Percentiles rank a stretch among this genome's conserved stretches.
Evolutionary conservation across 495 filamentous ascomycete genomes (phyloP).

Genomic region (Aeminium ludgeri): DNA sequence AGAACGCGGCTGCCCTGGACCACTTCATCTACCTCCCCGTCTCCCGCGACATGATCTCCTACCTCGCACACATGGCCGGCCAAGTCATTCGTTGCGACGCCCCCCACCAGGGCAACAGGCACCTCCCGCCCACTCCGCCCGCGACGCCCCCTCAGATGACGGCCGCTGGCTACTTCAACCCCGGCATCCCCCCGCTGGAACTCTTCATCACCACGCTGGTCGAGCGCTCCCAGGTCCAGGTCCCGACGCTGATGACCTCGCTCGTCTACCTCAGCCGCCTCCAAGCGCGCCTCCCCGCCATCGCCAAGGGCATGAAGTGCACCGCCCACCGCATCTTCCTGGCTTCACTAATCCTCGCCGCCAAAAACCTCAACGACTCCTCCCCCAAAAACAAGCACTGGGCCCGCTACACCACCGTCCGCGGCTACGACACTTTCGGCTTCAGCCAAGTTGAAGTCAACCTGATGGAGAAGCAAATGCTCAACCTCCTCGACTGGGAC

Average conservation of each 20-base stretch:
- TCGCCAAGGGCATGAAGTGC: conserved; percentile 93
- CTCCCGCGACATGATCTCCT: conserved; percentile 63
- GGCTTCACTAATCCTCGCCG: conserved; percentile 59
- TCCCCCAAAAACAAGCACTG: conserved; percentile 99
- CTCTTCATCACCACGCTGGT: conserved; percentile 83
- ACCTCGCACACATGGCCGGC: conserved; percentile 66
- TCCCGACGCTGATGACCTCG: conserved; percentile 90
- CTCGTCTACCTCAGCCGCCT: conserved; percentile 83
- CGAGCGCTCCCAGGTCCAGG: conserved; percentile 84
- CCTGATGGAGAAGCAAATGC: conserved; percentile 94
- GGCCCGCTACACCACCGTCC: conserved; percentile 72
- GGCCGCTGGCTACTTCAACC: conserved; percentile 25
- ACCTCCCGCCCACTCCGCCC: conserved; percentile 50
- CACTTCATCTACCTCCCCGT: conserved; percentile 76
- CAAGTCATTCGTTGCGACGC: conserved; percentile 85
- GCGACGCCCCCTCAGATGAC: conserved; percentile 44
- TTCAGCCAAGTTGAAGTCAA: conserved; percentile 93
- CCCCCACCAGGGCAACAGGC: conserved; percentile 31
- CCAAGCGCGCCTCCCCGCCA: conserved; percentile 66
- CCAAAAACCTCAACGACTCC: conserved; percentile 73
- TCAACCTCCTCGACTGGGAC: conserved; percentile 89
- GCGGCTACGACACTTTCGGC: conserved; percentile 63
- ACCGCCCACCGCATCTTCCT: conserved; percentile 84
- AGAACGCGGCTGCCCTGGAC: conserved; percentile 73
- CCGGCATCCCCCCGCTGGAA: conserved; percentile 59